Conservation (phyloP, 495 filamentous ascomycete genomes). For the Physcia stellaris region DNA sequence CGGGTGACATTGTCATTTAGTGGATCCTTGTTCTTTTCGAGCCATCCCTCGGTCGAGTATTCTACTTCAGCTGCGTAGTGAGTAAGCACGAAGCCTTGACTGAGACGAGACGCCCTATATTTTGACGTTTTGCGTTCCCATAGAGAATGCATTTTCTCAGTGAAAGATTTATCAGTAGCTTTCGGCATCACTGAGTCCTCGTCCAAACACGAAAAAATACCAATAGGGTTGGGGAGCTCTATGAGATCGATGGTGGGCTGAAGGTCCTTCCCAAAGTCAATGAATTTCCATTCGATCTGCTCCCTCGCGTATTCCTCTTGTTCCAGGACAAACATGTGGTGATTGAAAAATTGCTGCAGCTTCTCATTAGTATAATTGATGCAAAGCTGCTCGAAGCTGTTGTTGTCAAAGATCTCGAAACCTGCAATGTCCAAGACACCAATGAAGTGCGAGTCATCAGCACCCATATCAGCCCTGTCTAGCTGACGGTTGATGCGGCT, state of each 20-base stretch:
- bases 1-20: constrained; percentile 92
- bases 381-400: constrained; percentile 97
- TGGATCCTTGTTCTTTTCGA: constrained; percentile 99
- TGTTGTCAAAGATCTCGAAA: constrained; percentile 97
- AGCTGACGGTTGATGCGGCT: constrained; percentile 83
- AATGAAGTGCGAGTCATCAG: constrained; percentile 88
- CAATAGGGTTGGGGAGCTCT: constrained; percentile 89
- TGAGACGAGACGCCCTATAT: constrained; percentile 76
- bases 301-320: constrained; percentile 98
- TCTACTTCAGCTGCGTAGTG: constrained; percentile 98
- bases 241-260: constrained; percentile 98
- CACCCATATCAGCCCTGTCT: constrained; percentile 59
- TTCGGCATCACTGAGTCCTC: constrained; percentile 99
- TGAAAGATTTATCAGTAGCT: constrained; percentile 91
- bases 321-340: constrained; percentile 99
- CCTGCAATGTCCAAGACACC: constrained; percentile 98
- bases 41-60: constrained; percentile 88
- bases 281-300: constrained; percentile 99
- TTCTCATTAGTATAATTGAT: constrained; percentile 99
- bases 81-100: constrained; percentile 92
- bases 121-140: constrained; percentile 96
- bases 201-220: constrained; percentile 96
- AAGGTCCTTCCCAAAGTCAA: constrained; percentile 94
- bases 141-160: constrained; percentile 88
- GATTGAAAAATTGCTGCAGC: constrained; percentile 98